Evolutionary conservation across 1,139 yeast genomes (phyloP).

Genomic region (Hanseniaspora uvarum): DNA sequence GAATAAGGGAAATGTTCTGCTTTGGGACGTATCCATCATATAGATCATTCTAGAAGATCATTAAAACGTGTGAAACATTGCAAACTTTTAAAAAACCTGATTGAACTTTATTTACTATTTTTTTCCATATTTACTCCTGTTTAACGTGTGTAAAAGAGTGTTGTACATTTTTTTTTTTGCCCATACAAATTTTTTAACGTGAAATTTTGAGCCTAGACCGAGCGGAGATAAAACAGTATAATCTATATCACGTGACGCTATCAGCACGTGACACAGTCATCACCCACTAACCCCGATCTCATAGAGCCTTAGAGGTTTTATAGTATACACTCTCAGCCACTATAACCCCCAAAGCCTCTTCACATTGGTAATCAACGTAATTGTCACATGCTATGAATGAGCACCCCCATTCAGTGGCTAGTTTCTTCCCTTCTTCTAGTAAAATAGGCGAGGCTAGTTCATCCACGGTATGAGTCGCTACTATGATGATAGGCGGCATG

Average conservation of each 20-base stretch:
- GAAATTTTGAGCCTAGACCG: too few relatives aligned
- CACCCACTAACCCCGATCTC: background rate
- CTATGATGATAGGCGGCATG: constrained; percentile 59
- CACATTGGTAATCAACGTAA: constrained; percentile 40
- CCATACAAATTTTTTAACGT: too few relatives aligned
- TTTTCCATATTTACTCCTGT: background rate
- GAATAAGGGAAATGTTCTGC: too few relatives aligned
- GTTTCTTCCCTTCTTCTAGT: constrained; percentile 44
- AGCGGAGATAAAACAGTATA: too few relatives aligned
- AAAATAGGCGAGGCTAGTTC: constrained; percentile 49
- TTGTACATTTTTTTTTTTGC: too few relatives aligned
- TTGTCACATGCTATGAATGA: constrained; percentile 54
- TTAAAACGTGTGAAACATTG: too few relatives aligned
- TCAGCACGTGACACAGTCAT: too few relatives aligned
- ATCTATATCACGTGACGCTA: too few relatives aligned
- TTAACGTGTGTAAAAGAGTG: too few relatives aligned
- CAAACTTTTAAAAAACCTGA: background rate
- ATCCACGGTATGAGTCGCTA: constrained; percentile 52
- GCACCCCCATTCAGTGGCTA: constrained; percentile 53
- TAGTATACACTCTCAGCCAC: constrained; percentile 37
- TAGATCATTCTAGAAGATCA: too few relatives aligned
- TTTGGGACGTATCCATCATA: too few relatives aligned
- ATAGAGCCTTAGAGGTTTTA: background rate
- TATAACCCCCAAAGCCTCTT: constrained; percentile 45
- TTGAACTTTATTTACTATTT: background rate